phyloP scores from a whole-genome alignment of 2,329 filamentous ascomycete genomes.

The Acrocalymma vagum region DNA sequence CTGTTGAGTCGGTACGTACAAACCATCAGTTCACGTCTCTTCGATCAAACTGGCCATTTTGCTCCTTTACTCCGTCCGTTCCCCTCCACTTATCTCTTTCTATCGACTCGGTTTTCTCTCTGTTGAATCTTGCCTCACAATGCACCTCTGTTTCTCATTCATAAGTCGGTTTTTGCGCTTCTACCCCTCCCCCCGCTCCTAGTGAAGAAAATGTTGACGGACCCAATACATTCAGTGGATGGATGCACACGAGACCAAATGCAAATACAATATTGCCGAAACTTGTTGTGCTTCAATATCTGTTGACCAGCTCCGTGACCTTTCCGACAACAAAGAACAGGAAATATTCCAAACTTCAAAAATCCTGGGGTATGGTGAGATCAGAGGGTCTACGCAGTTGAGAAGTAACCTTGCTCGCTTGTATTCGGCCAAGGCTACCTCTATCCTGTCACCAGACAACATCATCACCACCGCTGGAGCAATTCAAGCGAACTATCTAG shows the following conservation, averaged over 20 bases:
- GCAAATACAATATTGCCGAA: constrained; percentile 76
- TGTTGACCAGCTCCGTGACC: constrained; percentile 68
- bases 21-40: too few relatives aligned
- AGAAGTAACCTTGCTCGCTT: constrained; percentile 71
- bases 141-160: too few relatives aligned
- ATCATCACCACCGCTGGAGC: constrained; percentile 82
- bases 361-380: constrained; percentile 76
- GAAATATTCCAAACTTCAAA: constrained; percentile 62
- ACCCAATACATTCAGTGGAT: constrained; percentile 65
- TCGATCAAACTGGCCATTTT: too few relatives aligned
- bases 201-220: constrained; percentile 18
- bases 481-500: constrained; percentile 85
- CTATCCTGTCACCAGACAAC: constrained; percentile 64
- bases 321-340: constrained; percentile 65
- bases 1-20: constrained; percentile 71
- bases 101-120: too few relatives aligned
- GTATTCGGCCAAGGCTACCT: constrained; percentile 65
- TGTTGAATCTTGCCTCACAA: too few relatives aligned
- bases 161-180: neutral
- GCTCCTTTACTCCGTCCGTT: constrained; percentile 5
- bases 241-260: constrained; percentile 61
- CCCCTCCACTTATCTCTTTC: too few relatives aligned
- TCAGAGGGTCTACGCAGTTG: constrained; percentile 71
- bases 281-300: constrained; percentile 81
- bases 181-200: constrained; percentile 18